These are phyloP conservation scores for Erigeron canadensis DNA, from an alignment of 129 eudicot species.

Conservation along the genomic window DNA sequence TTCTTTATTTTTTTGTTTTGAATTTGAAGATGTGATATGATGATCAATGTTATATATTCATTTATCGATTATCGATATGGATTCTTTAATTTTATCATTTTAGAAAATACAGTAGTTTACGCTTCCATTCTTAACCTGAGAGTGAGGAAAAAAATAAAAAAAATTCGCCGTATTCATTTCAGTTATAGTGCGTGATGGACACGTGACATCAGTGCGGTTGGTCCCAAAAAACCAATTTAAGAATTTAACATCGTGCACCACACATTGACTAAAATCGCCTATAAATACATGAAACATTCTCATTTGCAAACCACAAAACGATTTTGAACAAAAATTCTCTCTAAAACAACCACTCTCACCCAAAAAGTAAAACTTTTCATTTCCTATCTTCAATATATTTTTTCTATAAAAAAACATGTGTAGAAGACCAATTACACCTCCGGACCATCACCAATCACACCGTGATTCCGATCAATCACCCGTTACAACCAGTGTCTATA, in stretches of 20 bases:
- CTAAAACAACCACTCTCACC: background rate
- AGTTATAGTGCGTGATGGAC: background rate
- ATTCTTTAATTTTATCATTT: too few species aligned
- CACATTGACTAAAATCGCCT: conserved; percentile 23
- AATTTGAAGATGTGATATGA: too few species aligned
- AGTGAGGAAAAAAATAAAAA: too few species aligned
- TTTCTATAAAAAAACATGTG: conserved; percentile 15
- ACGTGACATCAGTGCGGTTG: background rate
- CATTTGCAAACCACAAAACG: background rate
- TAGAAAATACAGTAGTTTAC: too few species aligned
- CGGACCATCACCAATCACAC: conserved; percentile 13
- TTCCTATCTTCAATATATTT: too few species aligned
- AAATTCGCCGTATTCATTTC: background rate
- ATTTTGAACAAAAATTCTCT: background rate
- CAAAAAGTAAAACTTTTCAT: background rate
- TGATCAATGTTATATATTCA: too few species aligned
- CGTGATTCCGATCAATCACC: conserved; percentile 30
- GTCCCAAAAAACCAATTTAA: background rate
- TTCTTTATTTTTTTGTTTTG: too few species aligned
- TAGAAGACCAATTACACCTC: conserved; percentile 21
- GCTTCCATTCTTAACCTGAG: too few species aligned
- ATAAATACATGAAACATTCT: conserved; percentile 21
- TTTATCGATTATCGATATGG: too few species aligned
- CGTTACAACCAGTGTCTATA: conserved; percentile 42
- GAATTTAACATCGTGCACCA: background rate